Percentiles rank a stretch among this genome's conserved stretches.
Evolutionary conservation across 106 monocot species (phyloP).

Genomic region (Vanilla planifolia): DNA sequence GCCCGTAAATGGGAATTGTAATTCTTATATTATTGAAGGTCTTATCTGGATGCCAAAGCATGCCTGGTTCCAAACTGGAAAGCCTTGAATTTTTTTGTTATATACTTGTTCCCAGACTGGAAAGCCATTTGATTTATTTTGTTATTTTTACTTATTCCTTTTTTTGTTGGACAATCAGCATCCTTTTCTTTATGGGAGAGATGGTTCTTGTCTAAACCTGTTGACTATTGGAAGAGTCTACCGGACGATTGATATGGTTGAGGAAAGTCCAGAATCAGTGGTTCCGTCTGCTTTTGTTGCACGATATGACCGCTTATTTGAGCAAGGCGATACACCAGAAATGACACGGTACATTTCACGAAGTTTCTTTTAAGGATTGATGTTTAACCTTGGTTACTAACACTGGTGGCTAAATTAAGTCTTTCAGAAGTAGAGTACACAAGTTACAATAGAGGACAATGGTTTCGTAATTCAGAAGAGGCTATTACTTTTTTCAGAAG

Average conservation of each 20-base stretch:
- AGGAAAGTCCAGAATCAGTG: constrained; percentile 47
- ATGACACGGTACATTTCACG: constrained; percentile 56
- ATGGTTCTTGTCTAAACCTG: constrained; percentile 30
- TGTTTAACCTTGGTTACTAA: constrained; percentile 18
- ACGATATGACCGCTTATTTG: constrained; percentile 66
- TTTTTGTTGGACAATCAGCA: constrained; percentile 34
- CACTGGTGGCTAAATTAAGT: constrained; percentile 27
- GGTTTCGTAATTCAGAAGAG: constrained; percentile 82
- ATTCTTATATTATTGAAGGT: no score
- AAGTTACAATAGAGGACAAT: constrained; percentile 62
- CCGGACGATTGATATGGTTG: constrained; percentile 19
- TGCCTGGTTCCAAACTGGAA: no score
- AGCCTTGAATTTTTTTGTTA: no score
- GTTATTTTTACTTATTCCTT: neutral
- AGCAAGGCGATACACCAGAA: constrained; percentile 54
- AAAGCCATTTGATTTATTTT: no score
- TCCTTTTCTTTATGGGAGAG: constrained; percentile 77
- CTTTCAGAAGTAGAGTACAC: constrained; percentile 79
- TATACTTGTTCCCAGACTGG: no score
- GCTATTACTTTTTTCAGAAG: constrained; percentile 74
- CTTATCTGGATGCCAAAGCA: no score
- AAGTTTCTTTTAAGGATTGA: neutral
- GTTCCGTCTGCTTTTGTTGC: constrained; percentile 64
- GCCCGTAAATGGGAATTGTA: no score
- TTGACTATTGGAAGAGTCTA: constrained; percentile 24